These are phyloP conservation scores for Phytopythium litorale DNA, from an alignment of 352 stramenopile species.

Conservation along the genomic window DNA sequence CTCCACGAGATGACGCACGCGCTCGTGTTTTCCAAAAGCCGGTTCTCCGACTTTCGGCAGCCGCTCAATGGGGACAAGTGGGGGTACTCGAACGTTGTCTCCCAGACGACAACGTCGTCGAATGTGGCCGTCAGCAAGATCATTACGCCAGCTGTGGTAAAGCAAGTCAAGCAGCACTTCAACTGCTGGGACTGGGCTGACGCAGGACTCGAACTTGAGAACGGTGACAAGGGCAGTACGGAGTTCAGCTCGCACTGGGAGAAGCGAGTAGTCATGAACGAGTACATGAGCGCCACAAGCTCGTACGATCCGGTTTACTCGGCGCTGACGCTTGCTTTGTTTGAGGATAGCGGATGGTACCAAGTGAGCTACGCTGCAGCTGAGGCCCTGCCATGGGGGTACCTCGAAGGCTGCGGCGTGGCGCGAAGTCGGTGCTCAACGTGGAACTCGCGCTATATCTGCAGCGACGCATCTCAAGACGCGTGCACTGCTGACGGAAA, in stretches of 20 bases:
- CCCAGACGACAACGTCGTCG: constrained; percentile 31
- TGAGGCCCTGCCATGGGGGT: constrained; percentile 64
- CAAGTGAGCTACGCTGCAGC: constrained; percentile 59
- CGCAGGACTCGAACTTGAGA: constrained; percentile 69
- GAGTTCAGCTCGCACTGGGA: constrained; percentile 79
- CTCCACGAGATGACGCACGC: constrained; percentile 84
- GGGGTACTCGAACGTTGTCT: constrained; percentile 68
- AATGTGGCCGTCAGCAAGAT: constrained; percentile 71
- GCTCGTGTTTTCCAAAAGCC: constrained; percentile 64
- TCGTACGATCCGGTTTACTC: constrained; percentile 75
- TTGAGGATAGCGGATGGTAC: constrained; percentile 84
- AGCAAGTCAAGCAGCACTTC: constrained; percentile 66
- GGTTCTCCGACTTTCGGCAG: constrained; percentile 61
- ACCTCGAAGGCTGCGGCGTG: constrained; percentile 68
- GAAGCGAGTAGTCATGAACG: constrained; percentile 78
- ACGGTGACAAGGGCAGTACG: constrained; percentile 53
- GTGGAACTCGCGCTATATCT: constrained; percentile 71
- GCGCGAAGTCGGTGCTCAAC: constrained; percentile 54
- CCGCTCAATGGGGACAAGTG: constrained; percentile 51
- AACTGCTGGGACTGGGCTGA: constrained; percentile 66
- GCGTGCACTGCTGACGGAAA: constrained; percentile 62
- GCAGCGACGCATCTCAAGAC: constrained; percentile 32
- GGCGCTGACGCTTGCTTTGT: constrained; percentile 65
- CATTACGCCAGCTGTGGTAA: constrained; percentile 62
- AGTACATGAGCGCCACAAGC: constrained; percentile 82